phyloP scores from a whole-genome alignment of 2,329 filamentous ascomycete genomes.

The Seiridium unicorne region DNA sequence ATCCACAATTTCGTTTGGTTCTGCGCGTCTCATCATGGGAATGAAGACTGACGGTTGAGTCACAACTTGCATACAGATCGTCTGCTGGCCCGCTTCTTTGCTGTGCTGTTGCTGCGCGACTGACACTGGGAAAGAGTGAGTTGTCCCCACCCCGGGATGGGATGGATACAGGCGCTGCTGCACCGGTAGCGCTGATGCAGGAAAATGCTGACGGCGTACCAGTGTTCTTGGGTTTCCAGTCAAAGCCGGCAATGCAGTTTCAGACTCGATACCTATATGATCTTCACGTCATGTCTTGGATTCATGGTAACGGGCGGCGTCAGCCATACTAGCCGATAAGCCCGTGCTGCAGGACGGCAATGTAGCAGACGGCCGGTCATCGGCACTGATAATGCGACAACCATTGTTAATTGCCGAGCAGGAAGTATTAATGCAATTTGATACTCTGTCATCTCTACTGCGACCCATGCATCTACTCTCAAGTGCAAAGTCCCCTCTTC shows the following conservation, averaged over 20 bases:
- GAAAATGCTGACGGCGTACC: background rate
- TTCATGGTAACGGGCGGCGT: background rate
- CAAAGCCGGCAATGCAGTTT: conserved; percentile 10
- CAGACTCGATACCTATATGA: conserved; percentile 12
- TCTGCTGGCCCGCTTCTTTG: conserved; percentile 13
- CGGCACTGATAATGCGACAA: no score
- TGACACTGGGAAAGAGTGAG: conserved; percentile 14
- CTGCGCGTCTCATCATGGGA: background rate
- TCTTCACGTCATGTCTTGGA: background rate
- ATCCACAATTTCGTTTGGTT: background rate
- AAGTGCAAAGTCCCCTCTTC: background rate
- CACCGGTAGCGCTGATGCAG: background rate
- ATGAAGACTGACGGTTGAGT: background rate
- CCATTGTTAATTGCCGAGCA: no score
- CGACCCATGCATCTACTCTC: no score
- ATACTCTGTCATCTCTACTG: no score
- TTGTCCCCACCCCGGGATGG: background rate
- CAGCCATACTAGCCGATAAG: background rate
- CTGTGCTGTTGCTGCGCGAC: conserved; percentile 12
- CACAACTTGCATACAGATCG: conserved; percentile 1
- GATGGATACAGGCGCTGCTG: background rate
- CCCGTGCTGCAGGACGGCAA: background rate
- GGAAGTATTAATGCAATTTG: no score
- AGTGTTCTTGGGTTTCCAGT: conserved; percentile 13
- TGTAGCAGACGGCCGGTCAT: background rate